Evolutionary conservation across 2,329 filamentous ascomycete species (phyloP).

Genomic region (Colletotrichum lupini): DNA sequence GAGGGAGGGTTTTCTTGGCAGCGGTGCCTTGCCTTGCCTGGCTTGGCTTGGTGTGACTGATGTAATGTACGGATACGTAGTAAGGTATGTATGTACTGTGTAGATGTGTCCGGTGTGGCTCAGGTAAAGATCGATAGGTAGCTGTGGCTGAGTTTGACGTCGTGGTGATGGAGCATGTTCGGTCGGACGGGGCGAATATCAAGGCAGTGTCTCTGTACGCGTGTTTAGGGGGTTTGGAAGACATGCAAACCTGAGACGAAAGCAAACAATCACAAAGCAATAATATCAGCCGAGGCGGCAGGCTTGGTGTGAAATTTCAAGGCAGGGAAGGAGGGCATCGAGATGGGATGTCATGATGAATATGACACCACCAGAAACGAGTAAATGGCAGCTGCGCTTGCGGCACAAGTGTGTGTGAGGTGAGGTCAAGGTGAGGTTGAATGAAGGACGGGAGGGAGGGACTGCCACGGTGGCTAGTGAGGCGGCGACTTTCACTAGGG

Average conservation of each 20-base stretch:
- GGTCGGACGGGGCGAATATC: background rate
- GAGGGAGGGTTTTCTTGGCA: conserved; percentile 12
- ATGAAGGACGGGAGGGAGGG: background rate
- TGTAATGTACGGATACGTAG: background rate
- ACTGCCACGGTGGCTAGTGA: background rate
- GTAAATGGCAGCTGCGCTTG: background rate
- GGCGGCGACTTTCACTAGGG: no score
- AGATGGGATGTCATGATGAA: background rate
- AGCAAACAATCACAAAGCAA: background rate
- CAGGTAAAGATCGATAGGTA: background rate
- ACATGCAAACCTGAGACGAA: background rate
- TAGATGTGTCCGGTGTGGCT: background rate
- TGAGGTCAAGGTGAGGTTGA: background rate
- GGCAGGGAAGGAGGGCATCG: background rate
- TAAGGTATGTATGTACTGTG: background rate
- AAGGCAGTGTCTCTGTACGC: background rate
- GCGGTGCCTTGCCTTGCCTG: conserved; percentile 1
- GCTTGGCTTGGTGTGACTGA: background rate
- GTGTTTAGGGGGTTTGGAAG: background rate
- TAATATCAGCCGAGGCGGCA: background rate
- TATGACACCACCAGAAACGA: background rate
- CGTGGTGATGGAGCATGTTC: background rate
- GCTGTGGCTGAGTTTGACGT: background rate
- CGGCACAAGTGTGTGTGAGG: background rate
- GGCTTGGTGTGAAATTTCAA: background rate